Base-by-base conservation (phyloP, 768 basidiomycete genomes). In the Sporobolomyces phaffii region DNA sequence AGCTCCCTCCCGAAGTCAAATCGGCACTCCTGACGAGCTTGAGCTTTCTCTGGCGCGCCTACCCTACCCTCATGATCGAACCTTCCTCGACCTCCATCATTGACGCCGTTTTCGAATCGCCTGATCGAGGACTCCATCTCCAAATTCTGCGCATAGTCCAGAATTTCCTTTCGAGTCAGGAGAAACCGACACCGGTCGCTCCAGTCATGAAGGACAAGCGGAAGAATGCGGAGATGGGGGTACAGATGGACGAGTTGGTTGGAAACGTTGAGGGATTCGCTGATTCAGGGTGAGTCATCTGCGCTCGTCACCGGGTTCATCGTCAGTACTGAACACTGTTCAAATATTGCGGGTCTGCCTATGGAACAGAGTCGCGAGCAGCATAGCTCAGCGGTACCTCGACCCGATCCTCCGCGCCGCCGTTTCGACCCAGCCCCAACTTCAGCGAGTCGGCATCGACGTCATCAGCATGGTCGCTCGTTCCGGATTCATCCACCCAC, bases 251-350 rank as follows among this genome's bases (percentile, higher is more conserved):
- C 0, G 91, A 96, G 73, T 81, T 99, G 13, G 88, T 98, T 5
- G 96, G 96, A 1, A 93, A 94, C 73, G 91, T 91, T 0, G 88
- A 91, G 73, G 91, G 88, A 1, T 94, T 98, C 76, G 91, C 94
- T 0, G 96, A 98, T 73, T 97, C 94, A 9, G 93, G 93, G 96
- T 97, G 78, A 33, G 74, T n/a, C n/a, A n/a, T n/a, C n/a, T n/a
- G n/a, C n/a, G n/a, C n/a, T n/a, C n/a, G n/a, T n/a, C n/a, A n/a
- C n/a, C n/a, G n/a, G n/a, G n/a, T 58, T 34, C 45, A 24, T 36
- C 14, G 2, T 38, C 43, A 33, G 49, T 28, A 1, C 40, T 45
- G 14, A n/a, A 15, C 26, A 14, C 1, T 51, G 9, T 11, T n/a
- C 33, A 11, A 31, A n/a, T n/a, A n/a, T n/a, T n/a, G 20, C 18